Evolutionary conservation across 257 asterid genomes (phyloP), one percentile per base, ranked within the genome.

Genomic region (Penstemon davidsonii): DNA sequence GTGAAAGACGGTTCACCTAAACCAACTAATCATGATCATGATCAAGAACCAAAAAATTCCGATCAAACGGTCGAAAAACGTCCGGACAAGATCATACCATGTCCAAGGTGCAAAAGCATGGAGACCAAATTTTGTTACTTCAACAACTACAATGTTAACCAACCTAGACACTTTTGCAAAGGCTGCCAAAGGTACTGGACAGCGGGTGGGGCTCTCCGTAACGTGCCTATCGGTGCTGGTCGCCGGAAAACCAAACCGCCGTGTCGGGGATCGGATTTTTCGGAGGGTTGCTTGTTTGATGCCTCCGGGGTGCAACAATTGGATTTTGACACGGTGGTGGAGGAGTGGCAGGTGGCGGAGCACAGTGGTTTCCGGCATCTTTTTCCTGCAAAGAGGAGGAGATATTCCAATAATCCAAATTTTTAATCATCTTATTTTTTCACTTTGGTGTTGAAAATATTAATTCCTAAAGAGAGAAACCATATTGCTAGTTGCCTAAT

Each of bases 381-480:
- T 18, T 82, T 85, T 68, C 88, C 83, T 49, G 85, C 77, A 1
- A 89, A 89, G 88, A 76, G 92, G 82, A 69, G 87, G 84, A 83
- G 90, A 77, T 87, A 76, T 74, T 40, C 87, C 44, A 72, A 75
- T 76, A 72, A 84, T 83, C 89, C 87, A 80, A 81, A 74, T 45
- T 81, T 81, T 81, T 86, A 12, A 73, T 60, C 80, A 59, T 66
- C 66, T 25, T 25, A 25, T 25, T 25, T 25, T 25, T 78, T 56
- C 42, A 9, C 39, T 82, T 84, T 79, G 83, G 83, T 81, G 74
- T 36, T 80, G 61, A 18, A 11, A 38, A n/a, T 8, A 18, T 7
- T 5, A 7, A 67, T 13, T 10, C 13, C 25, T 33, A 37, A 41
- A 64, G 51, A 64, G 51, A 10, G 10, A 8, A 37, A 46, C 58